Evolutionary conservation across 2,329 filamentous ascomycete genomes (phyloP), one percentile per base, ranked within the genome.

Genomic region (Xylariaceae sp.): DNA sequence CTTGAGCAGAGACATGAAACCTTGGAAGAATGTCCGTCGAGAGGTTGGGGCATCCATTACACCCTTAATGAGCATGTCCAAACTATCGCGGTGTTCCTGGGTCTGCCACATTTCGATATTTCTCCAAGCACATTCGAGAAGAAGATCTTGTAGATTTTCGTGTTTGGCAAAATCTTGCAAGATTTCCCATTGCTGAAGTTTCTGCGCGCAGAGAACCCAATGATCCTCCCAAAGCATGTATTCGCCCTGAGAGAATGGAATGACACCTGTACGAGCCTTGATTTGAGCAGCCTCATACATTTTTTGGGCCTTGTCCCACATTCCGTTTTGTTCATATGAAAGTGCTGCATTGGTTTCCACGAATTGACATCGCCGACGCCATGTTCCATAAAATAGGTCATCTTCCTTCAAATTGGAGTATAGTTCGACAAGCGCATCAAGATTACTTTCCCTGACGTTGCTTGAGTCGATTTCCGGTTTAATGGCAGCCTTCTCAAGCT

Each of bases 191-290:
- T 99, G 95, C 71, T 99, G 95, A 39, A 99, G 80, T 75, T 99
- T 99, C 74, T 97, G 92, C 0, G 93, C 94, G 71, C 94, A 99
- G 43, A 97, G 82, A 35, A 99, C 87, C 94, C 94, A 99, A 65
- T 99, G 95, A 68, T 99, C 94, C 73, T 99, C 94, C 94, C 94
- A 99, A 1, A 99, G 82, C 84, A 96, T 97, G 73, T 99, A 99
- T 73, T 99, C 94, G 26, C 88, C 92, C 65, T 95, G 90, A 1
- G 93, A 96, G 72, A 97, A 97, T 0, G 94, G 93, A 57, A 97
- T 85, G n/a, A 93, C 91, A 45, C 92, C 94, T 0, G 93, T 97
- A 40, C 95, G 85, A 37, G 95, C 94, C 72, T 97, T 99, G 71
- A 99, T 91, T 72, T 99, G 95, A 0, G 95, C 94, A 50, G 88